A percentile compares a stretch with the other conserved stretches of the same genome.
phyloP scores from a whole-genome alignment of 2,329 filamentous ascomycete genomes.

The Pseudocercospora macadamiae region DNA sequence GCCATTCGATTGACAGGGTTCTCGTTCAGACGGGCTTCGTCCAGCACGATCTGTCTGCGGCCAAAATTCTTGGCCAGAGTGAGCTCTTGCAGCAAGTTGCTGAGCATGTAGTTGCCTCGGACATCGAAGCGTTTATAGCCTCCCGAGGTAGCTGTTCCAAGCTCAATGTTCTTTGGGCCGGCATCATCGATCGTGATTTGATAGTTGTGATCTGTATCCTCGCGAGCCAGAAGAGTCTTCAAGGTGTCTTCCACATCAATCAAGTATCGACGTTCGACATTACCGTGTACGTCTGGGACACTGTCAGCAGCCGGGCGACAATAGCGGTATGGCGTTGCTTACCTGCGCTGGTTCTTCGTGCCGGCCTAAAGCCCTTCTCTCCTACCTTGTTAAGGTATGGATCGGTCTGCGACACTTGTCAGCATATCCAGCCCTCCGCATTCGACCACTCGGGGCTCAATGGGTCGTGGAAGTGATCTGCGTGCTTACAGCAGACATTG shows the following conservation, averaged over 20 bases:
- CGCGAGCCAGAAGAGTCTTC: slow-evolving; percentile 75
- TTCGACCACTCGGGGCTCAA: neutral
- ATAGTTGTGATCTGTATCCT: slow-evolving; percentile 92
- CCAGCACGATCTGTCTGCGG: slow-evolving; percentile 84
- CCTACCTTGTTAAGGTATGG: slow-evolving; percentile 23
- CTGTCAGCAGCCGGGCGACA: slow-evolving; percentile 2
- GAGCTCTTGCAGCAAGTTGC: slow-evolving; percentile 92
- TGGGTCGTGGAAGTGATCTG: neutral
- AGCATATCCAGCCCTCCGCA: slow-evolving; percentile 1
- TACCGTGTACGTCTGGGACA: slow-evolving; percentile 69
- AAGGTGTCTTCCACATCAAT: slow-evolving; percentile 85
- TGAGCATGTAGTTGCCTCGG: slow-evolving; percentile 95
- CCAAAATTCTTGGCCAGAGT: slow-evolving; percentile 90
- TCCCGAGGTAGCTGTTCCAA: slow-evolving; percentile 83
- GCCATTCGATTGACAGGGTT: slow-evolving; percentile 89
- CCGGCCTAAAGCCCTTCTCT: slow-evolving; percentile 26
- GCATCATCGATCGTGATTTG: slow-evolving; percentile 97
- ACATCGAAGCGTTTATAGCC: slow-evolving; percentile 88
- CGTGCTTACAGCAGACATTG: slow-evolving; percentile 60
- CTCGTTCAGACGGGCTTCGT: slow-evolving; percentile 89
- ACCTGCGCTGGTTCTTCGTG: slow-evolving; percentile 39
- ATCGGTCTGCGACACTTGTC: slow-evolving; percentile 27
- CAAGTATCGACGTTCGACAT: slow-evolving; percentile 75
- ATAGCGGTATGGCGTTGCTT: slow-evolving; percentile 9
- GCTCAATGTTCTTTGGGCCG: slow-evolving; percentile 86